Base-by-base conservation (phyloP, 805 yeast species). In the Wickerhamiella sorbophila region DNA sequence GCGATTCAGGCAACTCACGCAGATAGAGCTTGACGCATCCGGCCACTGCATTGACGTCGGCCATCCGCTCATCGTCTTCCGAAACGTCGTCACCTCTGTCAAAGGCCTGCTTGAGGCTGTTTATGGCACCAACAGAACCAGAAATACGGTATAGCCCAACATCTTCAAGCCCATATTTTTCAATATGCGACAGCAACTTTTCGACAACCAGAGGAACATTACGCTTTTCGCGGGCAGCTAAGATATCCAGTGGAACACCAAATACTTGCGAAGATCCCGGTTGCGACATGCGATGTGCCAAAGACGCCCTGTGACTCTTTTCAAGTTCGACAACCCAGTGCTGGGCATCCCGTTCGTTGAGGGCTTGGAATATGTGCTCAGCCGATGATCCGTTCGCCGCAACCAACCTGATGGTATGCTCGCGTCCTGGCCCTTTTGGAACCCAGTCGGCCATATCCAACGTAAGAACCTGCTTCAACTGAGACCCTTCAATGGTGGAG, bases 101-200 rank as follows among this genome's bases (percentile, higher is more conserved):
- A 53, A 75, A 74, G 12, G 75, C 72, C 29, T 61, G 63, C 51
- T 70, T 73, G 45, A 75, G 59, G 4, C 69, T 62, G 40, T 73
- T 70, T 36, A 75, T 73, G 39, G 74, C 70, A 5, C 75, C 77
- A 31, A 72, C 65, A 6, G 79, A 74, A 4, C 80, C 81, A 1
- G 79, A 75, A 27, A 75, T 67, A 57, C 97, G 74, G 58, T 88
- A 88, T 12, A 88, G 66, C 15, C 97, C 97, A 41, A 84, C 82
- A 56, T 87, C 96, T 50, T 84, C 86, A 22, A 88, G 58, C 0
- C 97, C 95, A 41, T 87, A 73, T n/a, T 67, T 61, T 58, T 88
- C 97, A 48, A 88, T 81, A 50, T 79, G 91, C 36, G 69, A 69
- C 50, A 86, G 67, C 35, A 88, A 61, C 43, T 70, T 69, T 29